phyloP scores from a whole-genome alignment of 2,329 filamentous ascomycete species.

The Alternaria brassicicola region DNA sequence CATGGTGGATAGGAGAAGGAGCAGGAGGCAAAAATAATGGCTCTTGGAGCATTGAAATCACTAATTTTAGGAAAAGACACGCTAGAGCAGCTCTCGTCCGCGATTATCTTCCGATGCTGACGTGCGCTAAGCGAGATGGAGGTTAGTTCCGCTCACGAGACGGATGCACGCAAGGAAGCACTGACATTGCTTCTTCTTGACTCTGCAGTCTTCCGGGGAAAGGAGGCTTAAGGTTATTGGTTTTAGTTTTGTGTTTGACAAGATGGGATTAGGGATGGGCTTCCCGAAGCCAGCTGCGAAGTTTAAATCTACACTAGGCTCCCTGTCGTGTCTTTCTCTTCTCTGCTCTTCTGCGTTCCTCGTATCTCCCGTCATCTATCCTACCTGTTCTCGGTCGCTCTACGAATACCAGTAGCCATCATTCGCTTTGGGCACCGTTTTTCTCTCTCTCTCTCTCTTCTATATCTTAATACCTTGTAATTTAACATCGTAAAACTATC shows the following conservation, averaged over 20 bases:
- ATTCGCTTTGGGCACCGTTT: not conserved
- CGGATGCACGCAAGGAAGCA: not conserved
- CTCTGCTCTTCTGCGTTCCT: not conserved
- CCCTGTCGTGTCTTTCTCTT: not conserved
- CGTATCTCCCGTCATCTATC: not conserved
- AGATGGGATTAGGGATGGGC: constrained; percentile 1
- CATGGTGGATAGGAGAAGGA: not conserved
- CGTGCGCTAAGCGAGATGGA: not conserved
- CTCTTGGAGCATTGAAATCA: not conserved
- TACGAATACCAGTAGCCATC: not conserved
- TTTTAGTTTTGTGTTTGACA: constrained; percentile 2
- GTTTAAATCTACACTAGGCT: not conserved
- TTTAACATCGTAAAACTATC: not conserved
- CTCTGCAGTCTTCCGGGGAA: constrained; percentile 3
- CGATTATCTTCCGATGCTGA: constrained; percentile 1
- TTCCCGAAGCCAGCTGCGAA: not conserved
- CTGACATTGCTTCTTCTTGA: not conserved
- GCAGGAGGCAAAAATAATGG: not conserved
- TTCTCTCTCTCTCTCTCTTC: too few species aligned
- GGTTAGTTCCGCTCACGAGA: not conserved
- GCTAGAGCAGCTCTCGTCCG: not conserved
- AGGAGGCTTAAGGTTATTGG: constrained; percentile 4
- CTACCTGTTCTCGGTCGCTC: constrained; percentile 2
- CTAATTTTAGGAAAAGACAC: constrained; percentile 1
- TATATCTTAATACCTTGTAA: not conserved